These are phyloP conservation scores for Syzygium aromaticum DNA, from an alignment of 345 rosid species.

Conservation along the genomic window DNA sequence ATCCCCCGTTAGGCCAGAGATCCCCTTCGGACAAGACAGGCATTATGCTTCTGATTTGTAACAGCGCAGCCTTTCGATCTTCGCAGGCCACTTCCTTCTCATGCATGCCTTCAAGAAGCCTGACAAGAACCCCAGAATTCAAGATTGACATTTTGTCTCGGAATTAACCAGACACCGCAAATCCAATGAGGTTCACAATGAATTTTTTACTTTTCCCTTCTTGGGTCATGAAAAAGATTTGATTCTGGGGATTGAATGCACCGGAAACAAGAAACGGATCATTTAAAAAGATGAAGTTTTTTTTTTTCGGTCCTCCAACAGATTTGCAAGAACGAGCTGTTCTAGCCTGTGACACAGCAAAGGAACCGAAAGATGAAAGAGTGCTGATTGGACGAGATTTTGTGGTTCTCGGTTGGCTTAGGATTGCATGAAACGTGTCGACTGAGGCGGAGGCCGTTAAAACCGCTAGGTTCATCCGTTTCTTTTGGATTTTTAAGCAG, in stretches of 20 bases:
- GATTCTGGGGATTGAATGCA: neutral
- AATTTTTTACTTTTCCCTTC: neutral
- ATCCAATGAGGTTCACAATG: neutral
- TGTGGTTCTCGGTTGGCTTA: neutral
- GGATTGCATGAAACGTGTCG: neutral
- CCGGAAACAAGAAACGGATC: neutral
- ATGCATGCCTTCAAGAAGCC: constrained; percentile 46
- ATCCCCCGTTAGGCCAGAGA: constrained; percentile 74
- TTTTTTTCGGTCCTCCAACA: neutral
- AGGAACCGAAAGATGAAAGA: neutral
- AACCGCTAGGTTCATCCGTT: neutral
- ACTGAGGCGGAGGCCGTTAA: neutral
- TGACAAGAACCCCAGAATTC: constrained; percentile 46
- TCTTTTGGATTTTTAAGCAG: neutral
- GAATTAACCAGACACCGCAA: neutral
- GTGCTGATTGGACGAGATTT: neutral
- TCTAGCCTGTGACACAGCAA: constrained; percentile 1
- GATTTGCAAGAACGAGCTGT: neutral
- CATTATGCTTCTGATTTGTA: constrained; percentile 64
- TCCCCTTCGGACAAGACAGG: constrained; percentile 62
- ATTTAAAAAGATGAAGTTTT: neutral
- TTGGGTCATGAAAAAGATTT: neutral
- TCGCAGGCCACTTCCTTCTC: constrained; percentile 17
- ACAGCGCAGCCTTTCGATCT: constrained; percentile 33
- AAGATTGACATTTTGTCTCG: constrained; percentile 29